Conservation (phyloP, 2,329 filamentous ascomycete genomes). For the Penicillium italicum region DNA sequence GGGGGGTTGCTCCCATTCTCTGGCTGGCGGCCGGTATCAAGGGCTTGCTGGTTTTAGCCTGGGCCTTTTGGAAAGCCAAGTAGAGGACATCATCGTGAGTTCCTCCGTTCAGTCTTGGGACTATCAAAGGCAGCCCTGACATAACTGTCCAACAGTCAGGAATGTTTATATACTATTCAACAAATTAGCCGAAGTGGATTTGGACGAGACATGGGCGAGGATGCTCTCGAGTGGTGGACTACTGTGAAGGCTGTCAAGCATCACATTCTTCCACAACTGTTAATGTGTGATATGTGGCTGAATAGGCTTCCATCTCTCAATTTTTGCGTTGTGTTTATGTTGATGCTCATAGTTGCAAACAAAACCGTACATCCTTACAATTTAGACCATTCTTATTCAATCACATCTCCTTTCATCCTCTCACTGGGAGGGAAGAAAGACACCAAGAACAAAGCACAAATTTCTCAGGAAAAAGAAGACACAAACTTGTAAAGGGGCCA, state of each 20-base stretch:
- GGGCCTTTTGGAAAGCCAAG: constrained; percentile 22
- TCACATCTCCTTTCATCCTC: not conserved
- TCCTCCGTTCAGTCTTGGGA: no score
- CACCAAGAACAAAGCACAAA: no score
- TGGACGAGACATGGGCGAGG: constrained; percentile 29
- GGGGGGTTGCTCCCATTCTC: constrained; percentile 21
- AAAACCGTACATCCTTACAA: not conserved
- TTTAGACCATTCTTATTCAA: not conserved
- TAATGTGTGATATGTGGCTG: not conserved
- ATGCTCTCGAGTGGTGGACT: constrained; percentile 26
- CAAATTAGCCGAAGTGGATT: constrained; percentile 20
- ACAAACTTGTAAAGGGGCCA: no score
- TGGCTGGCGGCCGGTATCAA: constrained; percentile 29
- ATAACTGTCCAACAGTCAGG: no score
- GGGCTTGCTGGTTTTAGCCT: constrained; percentile 16
- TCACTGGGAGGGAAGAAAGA: not conserved
- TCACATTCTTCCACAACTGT: constrained; percentile 17
- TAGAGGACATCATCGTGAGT: not conserved
- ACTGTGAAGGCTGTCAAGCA: constrained; percentile 23
- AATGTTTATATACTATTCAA: not conserved
- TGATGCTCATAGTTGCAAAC: not conserved
- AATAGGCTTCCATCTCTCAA: not conserved
- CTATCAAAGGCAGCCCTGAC: no score
- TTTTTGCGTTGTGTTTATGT: not conserved
- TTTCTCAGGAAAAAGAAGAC: not conserved